Conservation (phyloP, 169 alveolate genomes). For the Cryptosporidium xiaoi region DNA sequence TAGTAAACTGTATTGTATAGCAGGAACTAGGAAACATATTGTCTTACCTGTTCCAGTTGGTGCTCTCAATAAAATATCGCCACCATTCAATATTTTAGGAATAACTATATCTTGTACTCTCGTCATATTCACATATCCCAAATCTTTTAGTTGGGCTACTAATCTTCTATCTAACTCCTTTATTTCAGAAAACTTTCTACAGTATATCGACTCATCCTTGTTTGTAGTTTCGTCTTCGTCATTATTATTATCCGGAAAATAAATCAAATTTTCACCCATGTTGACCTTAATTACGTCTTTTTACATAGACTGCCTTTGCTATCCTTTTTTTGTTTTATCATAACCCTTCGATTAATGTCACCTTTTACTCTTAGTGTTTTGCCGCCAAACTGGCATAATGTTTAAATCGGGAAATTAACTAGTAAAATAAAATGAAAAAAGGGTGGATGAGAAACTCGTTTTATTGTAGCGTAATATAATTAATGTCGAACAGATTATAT, state of each 20-base stretch:
- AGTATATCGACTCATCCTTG: conserved; percentile 65
- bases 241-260: conserved; percentile 18
- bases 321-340: no score
- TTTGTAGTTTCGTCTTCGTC: conserved; percentile 18
- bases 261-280: conserved; percentile 26
- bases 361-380: no score
- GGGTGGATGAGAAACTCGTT: no score
- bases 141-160: conserved; percentile 33
- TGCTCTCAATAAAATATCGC: conserved; percentile 92
- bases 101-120: conserved; percentile 90
- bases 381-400: no score
- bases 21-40: conserved; percentile 93
- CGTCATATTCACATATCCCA: conserved; percentile 87
- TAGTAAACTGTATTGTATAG: conserved; percentile 80
- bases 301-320: no score
- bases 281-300: neutral
- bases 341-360: no score
- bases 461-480: no score
- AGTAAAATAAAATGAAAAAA: no score
- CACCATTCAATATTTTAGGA: conserved; percentile 90
- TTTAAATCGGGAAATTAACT: no score
- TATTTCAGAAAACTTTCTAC: conserved; percentile 66
- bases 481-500: no score
- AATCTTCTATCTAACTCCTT: conserved; percentile 44
- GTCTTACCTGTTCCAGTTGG: conserved; percentile 98